Percentiles rank a stretch among this genome's conserved stretches.
Conservation (phyloP, 257 asterid species). For the Capsicum rhomboideum region DNA sequence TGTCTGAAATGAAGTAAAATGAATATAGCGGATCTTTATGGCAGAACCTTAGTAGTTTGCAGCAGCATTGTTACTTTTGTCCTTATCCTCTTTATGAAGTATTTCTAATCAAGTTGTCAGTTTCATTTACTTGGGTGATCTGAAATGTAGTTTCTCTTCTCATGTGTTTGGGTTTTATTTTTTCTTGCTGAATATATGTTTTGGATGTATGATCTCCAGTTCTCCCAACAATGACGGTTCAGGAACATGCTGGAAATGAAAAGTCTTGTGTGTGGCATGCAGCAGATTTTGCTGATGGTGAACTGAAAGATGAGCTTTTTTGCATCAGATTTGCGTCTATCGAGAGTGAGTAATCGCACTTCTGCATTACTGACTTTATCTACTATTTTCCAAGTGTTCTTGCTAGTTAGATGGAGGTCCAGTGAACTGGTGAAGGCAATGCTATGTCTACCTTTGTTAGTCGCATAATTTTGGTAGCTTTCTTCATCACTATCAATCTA, state of each 20-base stretch:
- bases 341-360: conserved; percentile 22
- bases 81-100: not conserved
- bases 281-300: conserved; percentile 41
- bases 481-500: not conserved
- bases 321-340: conserved; percentile 39
- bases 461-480: not conserved
- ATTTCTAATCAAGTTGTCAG: not conserved
- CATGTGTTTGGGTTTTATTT: not conserved
- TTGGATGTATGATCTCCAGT: conserved; percentile 11
- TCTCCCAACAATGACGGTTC: conserved; percentile 26
- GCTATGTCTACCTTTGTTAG: not conserved
- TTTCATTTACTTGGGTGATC: not conserved
- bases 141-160: not conserved
- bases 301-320: conserved; percentile 36
- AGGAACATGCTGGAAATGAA: conserved; percentile 41
- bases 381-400: not conserved
- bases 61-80: not conserved
- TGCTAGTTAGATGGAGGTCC: not conserved
- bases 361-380: not conserved
- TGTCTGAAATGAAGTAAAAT: not conserved
- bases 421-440: not conserved
- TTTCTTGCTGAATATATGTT: not conserved
- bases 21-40: not conserved
- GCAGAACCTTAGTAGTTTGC: not conserved
- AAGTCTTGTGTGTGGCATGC: conserved; percentile 54